Evolutionary conservation across 495 filamentous ascomycete species (phyloP).

Genomic region (Mycothermus thermophilus): DNA sequence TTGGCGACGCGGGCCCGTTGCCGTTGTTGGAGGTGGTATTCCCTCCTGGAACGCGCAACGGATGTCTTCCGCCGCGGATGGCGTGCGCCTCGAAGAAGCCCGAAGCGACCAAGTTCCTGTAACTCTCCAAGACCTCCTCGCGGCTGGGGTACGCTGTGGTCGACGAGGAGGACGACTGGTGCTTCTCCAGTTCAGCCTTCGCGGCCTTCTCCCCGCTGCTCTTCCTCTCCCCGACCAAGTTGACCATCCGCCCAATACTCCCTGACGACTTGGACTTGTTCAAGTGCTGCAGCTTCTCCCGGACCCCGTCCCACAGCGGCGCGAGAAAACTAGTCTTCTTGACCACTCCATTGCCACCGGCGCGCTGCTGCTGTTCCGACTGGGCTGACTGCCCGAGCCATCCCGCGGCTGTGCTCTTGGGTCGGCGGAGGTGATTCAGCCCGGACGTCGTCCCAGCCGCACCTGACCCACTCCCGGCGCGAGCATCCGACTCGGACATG

Average conservation of each 20-base stretch:
- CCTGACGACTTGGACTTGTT: constrained; percentile 13
- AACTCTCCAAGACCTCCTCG: constrained; percentile 33
- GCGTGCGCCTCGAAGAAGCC: constrained; percentile 37
- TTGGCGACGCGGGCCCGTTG: neutral
- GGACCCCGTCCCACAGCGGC: constrained; percentile 22
- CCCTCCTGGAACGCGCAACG: constrained; percentile 11
- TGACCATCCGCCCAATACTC: constrained; percentile 8
- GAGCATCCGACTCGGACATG: neutral
- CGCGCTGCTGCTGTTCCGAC: neutral
- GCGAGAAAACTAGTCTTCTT: constrained; percentile 15
- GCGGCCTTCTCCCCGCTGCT: constrained; percentile 1
- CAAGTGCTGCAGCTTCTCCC: constrained; percentile 14
- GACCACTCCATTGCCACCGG: constrained; percentile 1
- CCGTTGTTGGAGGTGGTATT: constrained; percentile 1
- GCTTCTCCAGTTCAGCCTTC: neutral
- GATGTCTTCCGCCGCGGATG: constrained; percentile 33
- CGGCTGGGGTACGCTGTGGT: constrained; percentile 22
- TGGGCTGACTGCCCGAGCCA: neutral
- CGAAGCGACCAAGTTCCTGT: constrained; percentile 29
- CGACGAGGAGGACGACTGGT: neutral
- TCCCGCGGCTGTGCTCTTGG: constrained; percentile 5
- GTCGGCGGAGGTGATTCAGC: constrained; percentile 4
- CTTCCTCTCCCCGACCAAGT: constrained; percentile 3
- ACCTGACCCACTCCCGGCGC: too few relatives aligned
- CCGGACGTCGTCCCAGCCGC: too few relatives aligned